Evolutionary conservation across 345 rosid species (phyloP).

Genomic region (Linum tenue): DNA sequence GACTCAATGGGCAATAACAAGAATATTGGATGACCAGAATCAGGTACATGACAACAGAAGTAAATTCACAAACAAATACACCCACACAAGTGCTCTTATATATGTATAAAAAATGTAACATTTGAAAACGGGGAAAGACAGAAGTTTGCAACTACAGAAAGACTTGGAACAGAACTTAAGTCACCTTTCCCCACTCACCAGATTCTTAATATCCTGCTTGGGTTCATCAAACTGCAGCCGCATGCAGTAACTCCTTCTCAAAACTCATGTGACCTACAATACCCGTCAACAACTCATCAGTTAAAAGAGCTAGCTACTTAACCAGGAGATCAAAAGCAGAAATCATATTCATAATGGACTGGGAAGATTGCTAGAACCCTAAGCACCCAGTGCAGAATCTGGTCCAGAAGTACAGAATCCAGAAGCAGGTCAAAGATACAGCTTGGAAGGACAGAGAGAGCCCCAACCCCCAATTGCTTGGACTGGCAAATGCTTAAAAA

Average conservation of each 20-base stretch:
- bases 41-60: not conserved
- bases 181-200: conserved; percentile 44
- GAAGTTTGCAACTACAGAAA: no score
- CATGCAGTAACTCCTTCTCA: conserved; percentile 30
- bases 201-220: conserved; percentile 27
- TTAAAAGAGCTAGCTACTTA: not conserved
- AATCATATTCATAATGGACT: not conserved
- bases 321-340: not conserved
- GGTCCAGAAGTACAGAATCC: not conserved
- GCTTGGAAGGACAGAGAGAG: not conserved
- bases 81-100: not conserved
- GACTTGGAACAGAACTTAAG: conserved; percentile 22
- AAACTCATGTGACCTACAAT: conserved; percentile 35
- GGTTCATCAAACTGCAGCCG: conserved; percentile 30
- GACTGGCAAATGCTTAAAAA: not conserved
- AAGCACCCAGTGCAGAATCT: not conserved
- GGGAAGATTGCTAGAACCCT: not conserved
- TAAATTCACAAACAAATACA: not conserved
- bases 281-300: conserved; percentile 18
- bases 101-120: no score
- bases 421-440: not conserved
- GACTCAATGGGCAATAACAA: not conserved
- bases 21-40: not conserved
- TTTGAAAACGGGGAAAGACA: no score
- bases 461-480: not conserved